phyloP scores from a whole-genome alignment of 2,329 filamentous ascomycete species.

The Davidsoniella eucalypti region DNA sequence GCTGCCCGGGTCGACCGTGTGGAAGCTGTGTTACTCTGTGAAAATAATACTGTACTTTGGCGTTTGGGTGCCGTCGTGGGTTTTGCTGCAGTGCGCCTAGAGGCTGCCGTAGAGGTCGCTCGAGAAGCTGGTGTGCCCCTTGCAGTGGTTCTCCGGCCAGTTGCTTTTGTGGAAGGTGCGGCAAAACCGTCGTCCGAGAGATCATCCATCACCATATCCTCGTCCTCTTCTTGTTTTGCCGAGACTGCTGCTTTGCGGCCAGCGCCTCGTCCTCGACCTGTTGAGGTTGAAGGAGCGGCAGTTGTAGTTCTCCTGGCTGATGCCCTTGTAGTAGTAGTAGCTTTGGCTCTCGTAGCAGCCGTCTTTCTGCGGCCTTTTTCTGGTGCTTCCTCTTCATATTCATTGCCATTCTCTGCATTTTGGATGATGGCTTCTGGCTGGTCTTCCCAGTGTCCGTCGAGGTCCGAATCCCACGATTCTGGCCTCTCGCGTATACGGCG shows the following conservation, averaged over 20 bases:
- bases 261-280: conserved; percentile 22
- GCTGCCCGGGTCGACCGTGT: background rate
- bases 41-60: conserved; percentile 36
- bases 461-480: conserved; percentile 71
- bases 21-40: conserved; percentile 19
- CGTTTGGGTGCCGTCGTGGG: conserved; percentile 20
- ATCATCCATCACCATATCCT: conserved; percentile 38
- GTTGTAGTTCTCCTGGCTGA: conserved; percentile 27
- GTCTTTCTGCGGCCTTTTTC: background rate
- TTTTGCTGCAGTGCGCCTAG: conserved; percentile 18
- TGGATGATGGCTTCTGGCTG: conserved; percentile 43
- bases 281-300: conserved; percentile 20
- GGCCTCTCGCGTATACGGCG: conserved; percentile 40
- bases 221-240: conserved; percentile 24
- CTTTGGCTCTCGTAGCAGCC: conserved; percentile 16
- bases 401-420: conserved; percentile 34
- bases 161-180: conserved; percentile 18
- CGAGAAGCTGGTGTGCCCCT: conserved; percentile 12
- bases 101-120: conserved; percentile 16
- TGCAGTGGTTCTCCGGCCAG: background rate
- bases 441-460: conserved; percentile 74
- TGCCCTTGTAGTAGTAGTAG: conserved; percentile 25
- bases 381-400: conserved; percentile 27
- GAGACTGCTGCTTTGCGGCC: conserved; percentile 23
- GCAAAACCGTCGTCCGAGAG: conserved; percentile 26